Evolutionary conservation across 345 rosid genomes (phyloP), one percentile per base, ranked within the genome.

Genomic region (Eutrema yunnanense): DNA sequence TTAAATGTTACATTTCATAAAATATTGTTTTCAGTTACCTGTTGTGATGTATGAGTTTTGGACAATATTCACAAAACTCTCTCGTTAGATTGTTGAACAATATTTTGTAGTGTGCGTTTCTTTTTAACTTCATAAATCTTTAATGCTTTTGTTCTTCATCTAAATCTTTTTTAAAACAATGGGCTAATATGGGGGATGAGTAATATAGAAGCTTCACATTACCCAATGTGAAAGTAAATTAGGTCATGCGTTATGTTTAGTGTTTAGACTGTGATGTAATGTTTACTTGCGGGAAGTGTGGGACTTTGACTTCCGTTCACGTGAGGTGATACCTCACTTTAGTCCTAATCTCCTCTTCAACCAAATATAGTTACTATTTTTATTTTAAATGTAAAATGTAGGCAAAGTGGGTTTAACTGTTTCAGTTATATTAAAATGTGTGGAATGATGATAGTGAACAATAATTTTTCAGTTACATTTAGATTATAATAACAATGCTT

Each of bases 241-340:
- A 63, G 75, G 75, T 69, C 71, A 69, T 76, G 66, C 75, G 75
- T 75, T 75, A 75, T 75, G 70, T 62, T 47, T 14, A 75, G 69
- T 61, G 74, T 61, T 68, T 75, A 54, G 74, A 75, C 74, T 68
- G 33, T 49, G 73, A 61, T 61, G 79, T 53, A 61, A 48, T 63
- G 58, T 68, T 60, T 53, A 62, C 64, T 62, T 75, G 79, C 79
- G 74, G 74, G 79, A 75, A 68, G 79, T 75, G 49, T 8, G 74
- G 59, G 65, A 74, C 22, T 74, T 58, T 32, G 67, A 74, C 55
- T 51, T 4, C 70, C 62, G 36, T 53, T 40, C 79, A 54, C 74
- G 65, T 69, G 74, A 69, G 19, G 58, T 68, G 64, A 36, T 68
- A 60, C 64, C 42, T 34, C 64, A 67, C 69, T 61, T 61, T 36